These are phyloP conservation scores for Thalassia testudinum DNA, from an alignment of 116 monocot genomes.

Conservation along the genomic window DNA sequence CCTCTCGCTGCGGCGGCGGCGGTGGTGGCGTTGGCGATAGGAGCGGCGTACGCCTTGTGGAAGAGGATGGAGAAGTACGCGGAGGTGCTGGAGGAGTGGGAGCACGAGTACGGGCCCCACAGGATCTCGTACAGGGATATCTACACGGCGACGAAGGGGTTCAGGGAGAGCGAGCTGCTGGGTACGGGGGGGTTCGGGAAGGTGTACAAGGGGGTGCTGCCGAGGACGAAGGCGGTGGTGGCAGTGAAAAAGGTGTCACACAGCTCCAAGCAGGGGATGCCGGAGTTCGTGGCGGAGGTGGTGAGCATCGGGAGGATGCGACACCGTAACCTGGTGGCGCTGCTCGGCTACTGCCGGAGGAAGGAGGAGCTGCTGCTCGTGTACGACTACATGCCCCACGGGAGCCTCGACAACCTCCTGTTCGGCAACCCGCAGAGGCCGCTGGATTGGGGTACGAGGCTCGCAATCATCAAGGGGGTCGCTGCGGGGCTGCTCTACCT, in stretches of 20 bases:
- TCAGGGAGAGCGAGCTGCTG: conserved; percentile 14
- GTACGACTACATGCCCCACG: conserved; percentile 24
- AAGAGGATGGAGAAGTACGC: conserved; percentile 12
- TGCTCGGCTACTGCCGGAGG: conserved; percentile 34
- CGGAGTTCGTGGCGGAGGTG: conserved; percentile 21
- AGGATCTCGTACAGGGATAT: conserved; percentile 26
- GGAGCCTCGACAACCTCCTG: conserved; percentile 29
- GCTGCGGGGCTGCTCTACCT: conserved; percentile 33
- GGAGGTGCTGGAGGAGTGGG: conserved; percentile 5
- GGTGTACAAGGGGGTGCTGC: conserved; percentile 35
- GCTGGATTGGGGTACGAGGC: conserved; percentile 22
- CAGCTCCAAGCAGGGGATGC: conserved; percentile 12
- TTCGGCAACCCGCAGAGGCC: conserved; percentile 1
- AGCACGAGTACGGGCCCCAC: conserved; percentile 11
- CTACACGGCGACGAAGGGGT: conserved; percentile 30
- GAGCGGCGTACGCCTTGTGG: not conserved
- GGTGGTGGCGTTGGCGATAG: not conserved
- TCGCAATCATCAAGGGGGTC: conserved; percentile 31
- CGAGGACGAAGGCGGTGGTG: conserved; percentile 9
- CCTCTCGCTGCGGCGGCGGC: not conserved
- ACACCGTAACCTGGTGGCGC: conserved; percentile 39
- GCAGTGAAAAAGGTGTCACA: conserved; percentile 17
- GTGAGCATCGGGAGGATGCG: conserved; percentile 25
- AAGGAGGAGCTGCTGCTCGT: conserved; percentile 20
- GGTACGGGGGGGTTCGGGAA: conserved; percentile 36